A percentile compares a stretch with the other conserved stretches of the same genome.
Conservation (phyloP, 371 early-diverging fungal species). For the Entomophthora muscae region DNA sequence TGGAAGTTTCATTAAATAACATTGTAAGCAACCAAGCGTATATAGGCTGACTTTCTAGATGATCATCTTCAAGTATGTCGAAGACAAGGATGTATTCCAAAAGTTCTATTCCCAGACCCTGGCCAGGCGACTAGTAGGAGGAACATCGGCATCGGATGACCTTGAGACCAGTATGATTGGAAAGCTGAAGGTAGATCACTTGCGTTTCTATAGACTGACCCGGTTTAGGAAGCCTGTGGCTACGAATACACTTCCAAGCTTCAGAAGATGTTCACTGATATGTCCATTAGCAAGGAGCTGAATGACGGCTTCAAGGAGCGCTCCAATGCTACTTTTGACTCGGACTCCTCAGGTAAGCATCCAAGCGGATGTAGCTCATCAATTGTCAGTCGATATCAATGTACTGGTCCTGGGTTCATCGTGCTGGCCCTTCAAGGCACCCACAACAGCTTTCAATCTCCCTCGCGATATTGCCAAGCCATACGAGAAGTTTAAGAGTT, state of each 20-base stretch:
- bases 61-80: constrained; percentile 74
- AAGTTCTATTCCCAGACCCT: constrained; percentile 78
- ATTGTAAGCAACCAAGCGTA: too few species aligned
- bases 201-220: constrained; percentile 7
- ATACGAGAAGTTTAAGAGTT: constrained; percentile 62
- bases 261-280: constrained; percentile 84
- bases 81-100: constrained; percentile 89
- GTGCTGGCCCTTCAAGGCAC: constrained; percentile 77
- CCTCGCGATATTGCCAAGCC: constrained; percentile 66
- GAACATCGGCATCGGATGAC: constrained; percentile 62
- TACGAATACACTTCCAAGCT: constrained; percentile 82
- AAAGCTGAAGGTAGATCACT: constrained; percentile 33
- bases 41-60: constrained; percentile 21
- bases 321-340: constrained; percentile 22
- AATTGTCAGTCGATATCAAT: constrained; percentile 48
- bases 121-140: constrained; percentile 72
- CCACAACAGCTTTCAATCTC: constrained; percentile 55
- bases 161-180: constrained; percentile 71
- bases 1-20: constrained; percentile 70
- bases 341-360: constrained; percentile 18
- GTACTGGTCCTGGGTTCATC: constrained; percentile 70
- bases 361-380: background rate
- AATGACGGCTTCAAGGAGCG: constrained; percentile 43
- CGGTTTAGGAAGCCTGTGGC: constrained; percentile 65
- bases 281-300: constrained; percentile 67